Base-by-base conservation (phyloP, 768 basidiomycete species). In the Phylloporus rhodoxanthus region DNA sequence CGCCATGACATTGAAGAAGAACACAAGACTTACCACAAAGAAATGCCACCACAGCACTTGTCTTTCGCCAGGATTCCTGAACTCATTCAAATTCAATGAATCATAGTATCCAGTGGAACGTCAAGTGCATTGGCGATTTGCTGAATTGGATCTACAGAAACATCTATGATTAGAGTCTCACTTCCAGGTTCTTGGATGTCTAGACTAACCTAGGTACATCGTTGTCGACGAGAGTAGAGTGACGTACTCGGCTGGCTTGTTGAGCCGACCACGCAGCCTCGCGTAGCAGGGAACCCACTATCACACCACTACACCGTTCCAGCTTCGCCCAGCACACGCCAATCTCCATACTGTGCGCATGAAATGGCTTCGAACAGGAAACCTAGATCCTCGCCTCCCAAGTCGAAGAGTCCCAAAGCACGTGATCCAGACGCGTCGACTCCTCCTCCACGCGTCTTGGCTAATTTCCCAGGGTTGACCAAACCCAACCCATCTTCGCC, bases 381-480 rank as follows among this genome's bases (percentile, higher is more conserved):
- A 29, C 26, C n/a, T 39, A 4, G 5, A 3, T 17, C 11, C 29
- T 30, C 34, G 9, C 26, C 21, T 17, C 38, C 38, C 26, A 55
- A 33, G 38, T 38, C 23, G 8, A 19, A n/a, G 34, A 37, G 36
- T 41, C 1, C 17, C 5, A 19, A n/a, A 2, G 3, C 63, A 65
- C 63, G 64, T 65, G 63, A 66, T 46, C 59, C 38, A 14, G 59
- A 65, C 64, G 64, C 63, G 63, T 57, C 53, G 30, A 47, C 53
- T 23, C 44, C 21, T 15, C 23, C 47, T 5, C 36, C 60, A 47
- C 61, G 64, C 55, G 63, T 63, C 43, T 41, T 56, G 40, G 36
- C 47, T 41, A 59, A 38, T 53, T 66, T 65, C 63, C 63, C 63
- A 65, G 56, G 63, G 63, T 64, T 64, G 64, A 65, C 28, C 48